These are phyloP conservation scores for Trypanosoma cruzi DNA, from an alignment of 208 protist genomes.

Conservation along the genomic window DNA sequence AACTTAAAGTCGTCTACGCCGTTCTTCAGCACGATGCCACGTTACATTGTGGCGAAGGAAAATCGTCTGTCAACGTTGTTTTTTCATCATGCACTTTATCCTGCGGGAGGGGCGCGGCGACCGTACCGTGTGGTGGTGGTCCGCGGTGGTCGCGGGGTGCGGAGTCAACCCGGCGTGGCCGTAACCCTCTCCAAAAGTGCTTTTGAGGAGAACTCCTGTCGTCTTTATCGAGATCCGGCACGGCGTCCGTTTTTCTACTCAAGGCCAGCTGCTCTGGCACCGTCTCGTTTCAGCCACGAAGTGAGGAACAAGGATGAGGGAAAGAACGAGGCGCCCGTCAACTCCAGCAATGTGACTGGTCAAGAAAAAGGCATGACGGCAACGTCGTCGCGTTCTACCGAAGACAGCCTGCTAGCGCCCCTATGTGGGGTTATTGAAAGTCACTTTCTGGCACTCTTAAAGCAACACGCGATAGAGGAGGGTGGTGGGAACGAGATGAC, in stretches of 20 bases:
- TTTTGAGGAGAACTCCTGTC: conserved; percentile 1
- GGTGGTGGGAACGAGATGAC: too few relatives aligned
- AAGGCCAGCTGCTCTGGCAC: not conserved
- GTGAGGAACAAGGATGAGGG: not conserved
- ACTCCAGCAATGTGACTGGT: not conserved
- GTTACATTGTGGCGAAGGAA: conserved; percentile 65
- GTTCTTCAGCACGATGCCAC: conserved; percentile 68
- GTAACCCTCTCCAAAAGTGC: not conserved
- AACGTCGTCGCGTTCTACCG: conserved; percentile 9
- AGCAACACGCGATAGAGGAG: not conserved
- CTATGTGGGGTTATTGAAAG: conserved; percentile 53
- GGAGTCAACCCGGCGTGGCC: conserved; percentile 1
- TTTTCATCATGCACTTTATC: conserved; percentile 85
- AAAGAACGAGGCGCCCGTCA: not conserved
- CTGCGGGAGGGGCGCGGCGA: conserved; percentile 57
- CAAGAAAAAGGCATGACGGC: not conserved
- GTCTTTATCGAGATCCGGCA: conserved; percentile 22
- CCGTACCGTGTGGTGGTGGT: conserved; percentile 77
- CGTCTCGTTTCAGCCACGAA: not conserved
- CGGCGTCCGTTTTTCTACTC: conserved; percentile 43
- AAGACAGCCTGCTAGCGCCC: conserved; percentile 39
- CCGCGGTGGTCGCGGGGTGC: conserved; percentile 53
- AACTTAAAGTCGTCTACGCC: conserved; percentile 47
- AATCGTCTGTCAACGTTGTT: conserved; percentile 70
- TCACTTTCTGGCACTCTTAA: conserved; percentile 27